A percentile compares a stretch with the other conserved stretches of the same genome.
Conservation (phyloP, 306 rosid species). For the Calophaca sinica region DNA sequence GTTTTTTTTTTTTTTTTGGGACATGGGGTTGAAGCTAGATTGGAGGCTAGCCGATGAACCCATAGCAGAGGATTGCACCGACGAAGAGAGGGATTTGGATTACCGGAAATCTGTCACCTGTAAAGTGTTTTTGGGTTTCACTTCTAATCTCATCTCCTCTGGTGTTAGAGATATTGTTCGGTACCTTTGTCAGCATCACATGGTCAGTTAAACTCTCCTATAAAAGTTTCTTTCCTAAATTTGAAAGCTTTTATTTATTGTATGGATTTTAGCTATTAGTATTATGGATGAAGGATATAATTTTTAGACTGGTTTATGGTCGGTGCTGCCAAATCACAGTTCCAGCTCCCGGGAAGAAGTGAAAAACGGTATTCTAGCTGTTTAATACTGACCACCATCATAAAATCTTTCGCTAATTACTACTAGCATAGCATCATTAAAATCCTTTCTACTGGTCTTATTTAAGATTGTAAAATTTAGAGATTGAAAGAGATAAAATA, state of each 20-base stretch:
- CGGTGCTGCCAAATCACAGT: background rate
- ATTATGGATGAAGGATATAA: background rate
- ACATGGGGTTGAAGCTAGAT: slow-evolving; percentile 70
- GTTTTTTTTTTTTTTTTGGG: background rate
- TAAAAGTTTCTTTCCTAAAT: background rate
- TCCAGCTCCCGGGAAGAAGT: background rate
- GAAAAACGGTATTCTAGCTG: too few relatives aligned
- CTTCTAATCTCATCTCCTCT: slow-evolving; percentile 93
- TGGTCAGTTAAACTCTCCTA: slow-evolving; percentile 47
- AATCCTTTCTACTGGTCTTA: too few relatives aligned
- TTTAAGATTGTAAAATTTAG: too few relatives aligned
- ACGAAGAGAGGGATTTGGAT: slow-evolving; percentile 59
- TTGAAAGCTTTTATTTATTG: background rate
- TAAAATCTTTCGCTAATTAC: too few relatives aligned
- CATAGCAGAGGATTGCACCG: slow-evolving; percentile 61
- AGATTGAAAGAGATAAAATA: too few relatives aligned
- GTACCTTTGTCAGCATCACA: slow-evolving; percentile 80
- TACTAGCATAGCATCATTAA: too few relatives aligned
- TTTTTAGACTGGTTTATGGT: background rate
- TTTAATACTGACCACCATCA: too few relatives aligned
- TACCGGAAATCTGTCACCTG: slow-evolving; percentile 66
- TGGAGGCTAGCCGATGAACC: slow-evolving; percentile 88
- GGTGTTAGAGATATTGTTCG: slow-evolving; percentile 90
- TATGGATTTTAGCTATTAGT: background rate
- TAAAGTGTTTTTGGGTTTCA: slow-evolving; percentile 90